Evolutionary conservation across 164 flowering plant species (phyloP).

Genomic region (Vitis cinerea): DNA sequence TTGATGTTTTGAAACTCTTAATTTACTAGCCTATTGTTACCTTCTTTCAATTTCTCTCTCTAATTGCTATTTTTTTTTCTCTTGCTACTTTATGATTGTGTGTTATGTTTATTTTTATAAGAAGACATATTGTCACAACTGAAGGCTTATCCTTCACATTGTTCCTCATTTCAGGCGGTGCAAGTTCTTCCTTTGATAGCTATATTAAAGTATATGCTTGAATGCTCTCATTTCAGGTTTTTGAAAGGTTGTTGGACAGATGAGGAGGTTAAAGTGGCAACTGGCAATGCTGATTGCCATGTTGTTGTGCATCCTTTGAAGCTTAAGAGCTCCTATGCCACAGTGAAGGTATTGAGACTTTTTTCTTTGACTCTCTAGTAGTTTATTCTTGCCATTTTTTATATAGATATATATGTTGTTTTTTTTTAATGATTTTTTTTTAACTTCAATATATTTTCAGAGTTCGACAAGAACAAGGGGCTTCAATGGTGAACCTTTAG

Average conservation of each 20-base stretch:
- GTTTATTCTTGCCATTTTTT: too few relatives aligned
- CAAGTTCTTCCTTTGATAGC: background rate
- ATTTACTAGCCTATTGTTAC: background rate
- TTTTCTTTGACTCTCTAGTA: background rate
- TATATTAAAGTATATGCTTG: background rate
- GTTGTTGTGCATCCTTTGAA: constrained; percentile 48
- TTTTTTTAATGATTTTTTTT: background rate
- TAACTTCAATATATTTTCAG: constrained; percentile 20
- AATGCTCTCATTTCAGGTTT: constrained; percentile 26
- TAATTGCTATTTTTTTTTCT: background rate
- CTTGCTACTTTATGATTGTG: background rate
- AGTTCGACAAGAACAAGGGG: constrained; percentile 42
- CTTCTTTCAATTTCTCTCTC: background rate
- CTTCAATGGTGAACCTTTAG: constrained; percentile 61
- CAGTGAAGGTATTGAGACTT: constrained; percentile 36
- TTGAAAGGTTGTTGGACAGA: constrained; percentile 43
- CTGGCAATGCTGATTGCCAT: constrained; percentile 35
- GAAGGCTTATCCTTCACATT: too few relatives aligned
- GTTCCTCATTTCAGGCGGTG: too few relatives aligned
- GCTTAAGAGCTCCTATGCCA: constrained; percentile 59
- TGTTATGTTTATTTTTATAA: background rate
- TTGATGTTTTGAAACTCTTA: background rate
- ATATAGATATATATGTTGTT: too few relatives aligned
- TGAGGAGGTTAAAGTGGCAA: constrained; percentile 53
- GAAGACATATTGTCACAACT: too few relatives aligned